Evolutionary conservation across 2,329 filamentous ascomycete species (phyloP).

Genomic region (Xylariaceae sp.): DNA sequence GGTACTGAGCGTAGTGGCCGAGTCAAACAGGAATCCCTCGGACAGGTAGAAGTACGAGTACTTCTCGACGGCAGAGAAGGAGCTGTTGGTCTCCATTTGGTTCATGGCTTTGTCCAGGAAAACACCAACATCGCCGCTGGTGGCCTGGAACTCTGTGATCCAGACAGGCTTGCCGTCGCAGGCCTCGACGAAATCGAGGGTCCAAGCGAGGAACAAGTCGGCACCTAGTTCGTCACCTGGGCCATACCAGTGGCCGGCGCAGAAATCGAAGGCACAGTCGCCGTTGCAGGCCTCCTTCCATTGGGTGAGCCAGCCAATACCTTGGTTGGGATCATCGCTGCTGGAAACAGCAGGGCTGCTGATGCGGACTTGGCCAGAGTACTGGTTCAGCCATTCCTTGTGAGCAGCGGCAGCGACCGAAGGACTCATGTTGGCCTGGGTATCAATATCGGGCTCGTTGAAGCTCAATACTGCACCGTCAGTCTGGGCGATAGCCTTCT

Average conservation of each 20-base stretch:
- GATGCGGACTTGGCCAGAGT: slow-evolving; percentile 51
- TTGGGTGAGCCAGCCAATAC: slow-evolving; percentile 53
- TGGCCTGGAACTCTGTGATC: slow-evolving; percentile 63
- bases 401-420: slow-evolving; percentile 50
- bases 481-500: slow-evolving; percentile 51
- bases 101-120: slow-evolving; percentile 53
- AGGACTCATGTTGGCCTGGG: slow-evolving; percentile 60
- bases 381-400: slow-evolving; percentile 54
- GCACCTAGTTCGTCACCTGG: slow-evolving; percentile 37
- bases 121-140: slow-evolving; percentile 40
- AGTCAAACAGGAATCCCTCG: slow-evolving; percentile 41
- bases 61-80: slow-evolving; percentile 47
- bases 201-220: slow-evolving; percentile 52
- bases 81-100: slow-evolving; percentile 26
- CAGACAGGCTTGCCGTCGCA: slow-evolving; percentile 53
- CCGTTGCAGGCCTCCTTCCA: slow-evolving; percentile 52
- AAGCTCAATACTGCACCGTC: slow-evolving; percentile 60
- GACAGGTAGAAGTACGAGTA: slow-evolving; percentile 57
- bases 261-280: slow-evolving; percentile 56
- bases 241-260: slow-evolving; percentile 64
- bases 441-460: slow-evolving; percentile 66
- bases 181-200: slow-evolving; percentile 43
- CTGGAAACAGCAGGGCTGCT: slow-evolving; percentile 62
- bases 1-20: slow-evolving; percentile 37
- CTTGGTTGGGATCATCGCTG: slow-evolving; percentile 48